Conservation (phyloP, 1,284 basidiomycete genomes). For the Heliocybe sulcata region DNA sequence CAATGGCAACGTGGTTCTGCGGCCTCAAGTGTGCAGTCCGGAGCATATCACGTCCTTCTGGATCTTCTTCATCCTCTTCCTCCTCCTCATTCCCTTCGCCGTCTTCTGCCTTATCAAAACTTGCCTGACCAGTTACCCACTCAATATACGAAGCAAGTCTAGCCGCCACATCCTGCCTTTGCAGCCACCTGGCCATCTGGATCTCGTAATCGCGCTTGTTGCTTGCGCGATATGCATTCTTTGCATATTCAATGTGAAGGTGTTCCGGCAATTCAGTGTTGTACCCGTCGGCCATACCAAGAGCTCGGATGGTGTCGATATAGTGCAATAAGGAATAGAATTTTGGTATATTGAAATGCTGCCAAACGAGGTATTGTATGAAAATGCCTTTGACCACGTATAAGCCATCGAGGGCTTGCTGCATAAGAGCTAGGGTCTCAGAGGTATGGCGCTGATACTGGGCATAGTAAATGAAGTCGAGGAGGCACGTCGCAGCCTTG, state of each 20-base stretch:
- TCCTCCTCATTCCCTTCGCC: neutral
- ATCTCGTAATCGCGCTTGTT: constrained; percentile 15
- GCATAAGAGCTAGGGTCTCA: constrained; percentile 8
- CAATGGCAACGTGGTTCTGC: neutral
- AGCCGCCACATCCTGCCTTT: constrained; percentile 6
- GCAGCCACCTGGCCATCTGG: constrained; percentile 21
- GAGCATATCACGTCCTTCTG: neutral
- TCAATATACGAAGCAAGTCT: neutral
- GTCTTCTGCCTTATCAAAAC: neutral
- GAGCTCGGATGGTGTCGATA: constrained; percentile 10
- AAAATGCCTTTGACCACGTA: constrained; percentile 21
- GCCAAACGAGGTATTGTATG: constrained; percentile 10
- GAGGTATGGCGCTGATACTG: constrained; percentile 13
- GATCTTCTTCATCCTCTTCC: neutral
- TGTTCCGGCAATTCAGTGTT: constrained; percentile 21
- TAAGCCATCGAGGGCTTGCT: constrained; percentile 12
- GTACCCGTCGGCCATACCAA: constrained; percentile 15
- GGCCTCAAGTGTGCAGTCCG: neutral
- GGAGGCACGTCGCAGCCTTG: constrained; percentile 10
- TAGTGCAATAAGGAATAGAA: constrained; percentile 19
- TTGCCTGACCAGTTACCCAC: neutral
- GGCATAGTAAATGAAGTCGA: constrained; percentile 22
- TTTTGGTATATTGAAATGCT: constrained; percentile 24
- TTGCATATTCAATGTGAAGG: constrained; percentile 22
- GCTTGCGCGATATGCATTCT: constrained; percentile 17